Evolutionary conservation across 352 stramenopile genomes (phyloP), one percentile per base, ranked within the genome.

Genomic region (Phytophthora constricta): DNA sequence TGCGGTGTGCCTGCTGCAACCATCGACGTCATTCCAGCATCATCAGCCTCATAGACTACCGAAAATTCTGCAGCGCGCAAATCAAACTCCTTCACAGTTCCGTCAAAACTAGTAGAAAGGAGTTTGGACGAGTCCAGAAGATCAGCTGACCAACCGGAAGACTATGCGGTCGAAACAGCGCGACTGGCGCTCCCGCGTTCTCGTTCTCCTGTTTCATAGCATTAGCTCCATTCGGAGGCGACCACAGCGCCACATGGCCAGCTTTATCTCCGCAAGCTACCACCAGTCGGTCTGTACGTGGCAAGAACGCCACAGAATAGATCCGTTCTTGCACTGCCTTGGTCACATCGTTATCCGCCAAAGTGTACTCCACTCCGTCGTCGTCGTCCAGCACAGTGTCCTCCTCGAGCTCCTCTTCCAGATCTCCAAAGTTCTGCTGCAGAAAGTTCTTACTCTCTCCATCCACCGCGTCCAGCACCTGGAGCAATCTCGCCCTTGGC

Each of bases 291-390:
- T 91, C 80, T 1, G 64, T 53, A 34, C 82, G 82, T 7, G 87
- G 87, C 39, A 93, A 86, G 70, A 96, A 90, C 17, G 79, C 81
- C 25, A 96, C 66, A 4, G 86, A 84, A 48, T 92, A 96, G 27
- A 97, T 79, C 33, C 90, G 82, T 53, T 91, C 79, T 16, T 86
- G 73, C 16, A 80, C 65, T 1, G 87, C 84, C 65, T 96, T 96
- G 37, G 83, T 77, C 4, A 96, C 74, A 72, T 95, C 89, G 0
- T 69, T 47, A 17, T 74, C 61, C 16, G 59, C 46, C 23, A 97
- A 50, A 1, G 63, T 41, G 47, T 93, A 96, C 11, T 86, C 72
- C 0, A 91, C 62, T 16, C 77, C 48, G 41, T 76, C 63, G 33
- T 76, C 61, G 22, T 79, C 61, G 2, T 70, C 62, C 45, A 78